Percentiles rank a stretch among this genome's conserved stretches.
These are phyloP conservation scores for Apiospora malaysiana DNA, from an alignment of 2,329 filamentous ascomycete genomes.

Conservation along the genomic window DNA sequence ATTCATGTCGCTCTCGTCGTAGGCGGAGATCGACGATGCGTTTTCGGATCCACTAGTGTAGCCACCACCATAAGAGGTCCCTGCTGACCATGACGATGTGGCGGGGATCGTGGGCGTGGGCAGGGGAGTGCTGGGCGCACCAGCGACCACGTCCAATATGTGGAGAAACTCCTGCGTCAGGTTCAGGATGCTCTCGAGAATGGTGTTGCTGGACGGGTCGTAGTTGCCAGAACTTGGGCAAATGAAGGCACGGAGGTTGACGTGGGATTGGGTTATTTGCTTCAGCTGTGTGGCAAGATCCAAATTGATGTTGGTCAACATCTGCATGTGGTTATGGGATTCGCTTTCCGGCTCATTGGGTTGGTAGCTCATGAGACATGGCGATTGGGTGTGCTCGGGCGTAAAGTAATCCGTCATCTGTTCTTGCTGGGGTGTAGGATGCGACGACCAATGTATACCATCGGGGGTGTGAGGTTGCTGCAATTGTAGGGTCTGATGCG, in stretches of 20 bases:
- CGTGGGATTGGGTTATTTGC: not conserved
- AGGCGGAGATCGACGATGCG: not conserved
- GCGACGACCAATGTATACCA: not conserved
- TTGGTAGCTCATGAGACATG: not conserved
- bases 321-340: not conserved
- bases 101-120: not conserved
- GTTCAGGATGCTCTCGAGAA: not conserved
- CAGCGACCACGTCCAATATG: not conserved
- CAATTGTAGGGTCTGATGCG: not conserved
- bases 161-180: constrained; percentile 7
- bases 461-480: not conserved
- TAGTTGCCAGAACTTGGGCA: not conserved
- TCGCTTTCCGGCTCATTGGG: not conserved
- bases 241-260: not conserved
- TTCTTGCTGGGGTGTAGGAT: not conserved
- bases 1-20: constrained; percentile 7
- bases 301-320: constrained; percentile 4
- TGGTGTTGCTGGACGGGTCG: not conserved
- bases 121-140: not conserved
- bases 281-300: not conserved
- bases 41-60: not conserved
- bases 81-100: not conserved
- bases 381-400: not conserved
- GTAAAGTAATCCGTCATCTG: not conserved
- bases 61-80: not conserved